Conservation (phyloP, 2,329 filamentous ascomycete genomes). For the Colletotrichum karsti region DNA sequence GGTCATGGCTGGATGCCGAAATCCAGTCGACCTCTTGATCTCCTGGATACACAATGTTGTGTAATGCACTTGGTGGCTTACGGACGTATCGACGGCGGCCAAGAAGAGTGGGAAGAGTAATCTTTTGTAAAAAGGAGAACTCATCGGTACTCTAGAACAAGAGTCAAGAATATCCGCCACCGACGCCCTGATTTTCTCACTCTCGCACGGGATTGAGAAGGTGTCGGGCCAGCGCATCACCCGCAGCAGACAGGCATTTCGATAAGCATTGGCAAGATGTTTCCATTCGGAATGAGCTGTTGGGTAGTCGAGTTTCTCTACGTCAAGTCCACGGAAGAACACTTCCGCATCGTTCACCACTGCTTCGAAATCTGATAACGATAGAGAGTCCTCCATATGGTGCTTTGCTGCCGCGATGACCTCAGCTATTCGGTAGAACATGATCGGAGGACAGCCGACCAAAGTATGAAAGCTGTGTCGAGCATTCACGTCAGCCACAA, state of each 20-base stretch:
- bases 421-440: slow-evolving; percentile 35
- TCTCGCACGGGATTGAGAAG: slow-evolving; percentile 34
- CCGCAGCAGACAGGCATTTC: slow-evolving; percentile 38
- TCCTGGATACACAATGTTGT: slow-evolving; percentile 32
- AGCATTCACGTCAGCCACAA: slow-evolving; percentile 32
- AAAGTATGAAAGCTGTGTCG: slow-evolving; percentile 33
- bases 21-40: slow-evolving; percentile 36
- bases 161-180: slow-evolving; percentile 36
- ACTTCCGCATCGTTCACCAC: slow-evolving; percentile 31
- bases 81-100: slow-evolving; percentile 34
- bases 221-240: slow-evolving; percentile 36
- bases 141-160: slow-evolving; percentile 32
- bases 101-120: slow-evolving; percentile 39
- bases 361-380: slow-evolving; percentile 16
- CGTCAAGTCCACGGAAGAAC: slow-evolving; percentile 36
- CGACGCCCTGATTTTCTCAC: slow-evolving; percentile 31
- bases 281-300: slow-evolving; percentile 37
- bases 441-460: slow-evolving; percentile 36
- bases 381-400: slow-evolving; percentile 12
- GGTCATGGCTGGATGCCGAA: slow-evolving; percentile 35
- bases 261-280: slow-evolving; percentile 37
- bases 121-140: slow-evolving; percentile 36
- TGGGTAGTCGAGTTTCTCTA: slow-evolving; percentile 34
- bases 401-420: slow-evolving; percentile 34
- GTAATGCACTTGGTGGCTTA: slow-evolving; percentile 36